A percentile compares a stretch with the other conserved stretches of the same genome.
Evolutionary conservation across 768 basidiomycete species (phyloP).

Genomic region (Termitomyces heimii): DNA sequence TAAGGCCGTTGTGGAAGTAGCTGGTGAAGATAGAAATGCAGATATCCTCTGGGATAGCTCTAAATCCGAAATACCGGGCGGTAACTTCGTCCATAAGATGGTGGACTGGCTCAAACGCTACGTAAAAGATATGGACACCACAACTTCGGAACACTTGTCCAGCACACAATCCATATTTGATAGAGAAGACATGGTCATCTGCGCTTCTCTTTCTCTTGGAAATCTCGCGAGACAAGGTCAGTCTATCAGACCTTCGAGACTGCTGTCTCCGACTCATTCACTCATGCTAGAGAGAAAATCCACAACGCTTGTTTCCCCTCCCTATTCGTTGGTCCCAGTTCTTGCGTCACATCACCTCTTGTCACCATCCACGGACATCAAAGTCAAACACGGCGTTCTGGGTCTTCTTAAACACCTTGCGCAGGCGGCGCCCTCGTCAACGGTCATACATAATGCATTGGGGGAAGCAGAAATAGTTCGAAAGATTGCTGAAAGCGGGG

Average conservation of each 20-base stretch:
- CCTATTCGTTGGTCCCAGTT: slow-evolving; percentile 56
- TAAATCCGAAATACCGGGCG: slow-evolving; percentile 52
- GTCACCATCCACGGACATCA: slow-evolving; percentile 55
- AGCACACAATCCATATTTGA: slow-evolving; percentile 14
- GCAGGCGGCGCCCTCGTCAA: slow-evolving; percentile 54
- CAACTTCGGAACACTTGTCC: slow-evolving; percentile 22
- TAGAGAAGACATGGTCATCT: slow-evolving; percentile 76
- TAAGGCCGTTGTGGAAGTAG: slow-evolving; percentile 80
- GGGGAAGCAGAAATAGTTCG: slow-evolving; percentile 59
- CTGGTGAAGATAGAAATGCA: slow-evolving; percentile 75
- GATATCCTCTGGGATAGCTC: slow-evolving; percentile 74
- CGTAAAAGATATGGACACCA: slow-evolving; percentile 30
- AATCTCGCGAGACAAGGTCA: slow-evolving; percentile 76
- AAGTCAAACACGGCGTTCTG: slow-evolving; percentile 85
- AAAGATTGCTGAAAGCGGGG: slow-evolving; percentile 50
- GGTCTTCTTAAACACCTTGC: slow-evolving; percentile 86
- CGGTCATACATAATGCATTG: slow-evolving; percentile 41
- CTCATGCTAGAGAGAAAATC: slow-evolving; percentile 47
- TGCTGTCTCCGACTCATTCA: slow-evolving; percentile 1
- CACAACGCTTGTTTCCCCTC: slow-evolving; percentile 55
- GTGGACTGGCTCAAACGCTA: slow-evolving; percentile 68
- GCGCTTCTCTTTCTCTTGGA: slow-evolving; percentile 76
- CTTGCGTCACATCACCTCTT: slow-evolving; percentile 55
- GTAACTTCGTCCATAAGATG: slow-evolving; percentile 67
- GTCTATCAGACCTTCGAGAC: slow-evolving; percentile 4